A percentile compares a stretch with the other conserved stretches of the same genome.
phyloP scores from a whole-genome alignment of 148 eudicot species.

The Rhododendron mucronatum region DNA sequence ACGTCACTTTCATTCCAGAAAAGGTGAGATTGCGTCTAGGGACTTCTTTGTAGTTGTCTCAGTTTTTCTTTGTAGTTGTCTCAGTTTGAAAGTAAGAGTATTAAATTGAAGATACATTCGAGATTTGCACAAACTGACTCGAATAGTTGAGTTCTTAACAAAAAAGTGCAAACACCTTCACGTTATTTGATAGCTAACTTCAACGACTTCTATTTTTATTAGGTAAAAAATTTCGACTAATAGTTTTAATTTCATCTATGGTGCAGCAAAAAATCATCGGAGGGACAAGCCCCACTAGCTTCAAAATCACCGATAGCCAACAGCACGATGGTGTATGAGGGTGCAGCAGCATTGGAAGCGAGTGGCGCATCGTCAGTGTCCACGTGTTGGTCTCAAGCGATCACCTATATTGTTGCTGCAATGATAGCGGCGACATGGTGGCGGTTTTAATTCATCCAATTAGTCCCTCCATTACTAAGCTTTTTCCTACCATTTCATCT shows the following conservation, averaged over 20 bases:
- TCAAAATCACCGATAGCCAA: constrained; percentile 16
- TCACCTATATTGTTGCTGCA: constrained; percentile 1
- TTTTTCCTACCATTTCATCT: background rate
- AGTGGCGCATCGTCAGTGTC: constrained; percentile 22
- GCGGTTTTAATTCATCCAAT: constrained; percentile 22
- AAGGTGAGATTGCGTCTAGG: background rate
- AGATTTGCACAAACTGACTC: no score
- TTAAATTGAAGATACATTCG: background rate
- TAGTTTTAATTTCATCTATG: background rate
- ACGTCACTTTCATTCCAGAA: background rate
- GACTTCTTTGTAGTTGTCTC: background rate
- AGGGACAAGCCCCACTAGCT: constrained; percentile 19
- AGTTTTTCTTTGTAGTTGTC: background rate
- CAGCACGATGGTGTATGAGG: constrained; percentile 60
- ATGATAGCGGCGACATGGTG: constrained; percentile 19
- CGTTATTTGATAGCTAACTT: background rate
- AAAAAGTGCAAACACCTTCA: no score
- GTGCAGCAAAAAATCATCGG: constrained; percentile 58
- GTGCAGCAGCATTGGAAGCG: constrained; percentile 35
- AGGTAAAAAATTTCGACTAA: background rate
- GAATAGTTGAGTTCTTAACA: background rate
- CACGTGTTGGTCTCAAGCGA: constrained; percentile 20
- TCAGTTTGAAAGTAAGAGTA: background rate
- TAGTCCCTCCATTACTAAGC: background rate
- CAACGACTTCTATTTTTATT: background rate